Evolutionary conservation across 2,329 filamentous ascomycete genomes (phyloP), one percentile per base, ranked within the genome.

Genomic region (Kalaharituber pfeilii): DNA sequence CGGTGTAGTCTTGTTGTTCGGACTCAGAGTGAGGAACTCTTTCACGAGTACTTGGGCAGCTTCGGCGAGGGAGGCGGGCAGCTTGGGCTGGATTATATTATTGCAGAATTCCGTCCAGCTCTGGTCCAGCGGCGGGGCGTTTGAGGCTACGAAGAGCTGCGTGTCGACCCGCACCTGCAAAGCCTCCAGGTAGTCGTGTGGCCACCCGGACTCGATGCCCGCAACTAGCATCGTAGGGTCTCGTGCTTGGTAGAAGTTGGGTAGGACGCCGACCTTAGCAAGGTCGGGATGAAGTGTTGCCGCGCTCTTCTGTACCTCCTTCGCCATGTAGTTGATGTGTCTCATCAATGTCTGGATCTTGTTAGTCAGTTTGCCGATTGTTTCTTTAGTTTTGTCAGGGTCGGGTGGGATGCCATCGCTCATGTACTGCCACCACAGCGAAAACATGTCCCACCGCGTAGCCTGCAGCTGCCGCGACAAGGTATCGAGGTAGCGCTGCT

Each of bases 391-490:
- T 27, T 27, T 42, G 6, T 50, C 61, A 6, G 53, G 49, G 24
- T 52, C 24, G 8, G 55, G 36, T 15, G 54, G 54, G 29, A 53
- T 55, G n/a, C 57, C 51, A 39, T 65, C 63, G 45, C 53, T 64
- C 1, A 67, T 58, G 36, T 64, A 70, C 50, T 68, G 66, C 69
- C 69, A 72, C 69, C 69, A 72, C 2, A 59, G n/a, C 0, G 68
- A 62, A 53, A 72, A 72, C 59, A 72, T 60, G 9, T 69, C 63
- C 70, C 70, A 72, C 27, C 64, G 65, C 15, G 61, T 52, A 28
- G 65, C 61, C n/a, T 53, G 45, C 3, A 61, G 45, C 9, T 56
- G 47, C 6, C 62, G 60, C 24, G 54, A n/a, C 2, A 33, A 39
- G 5, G 49, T 20, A 47, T 65, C 61, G 3, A 55, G 30, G 5